Evolutionary conservation across 768 basidiomycete genomes (phyloP).

Genomic region (Boletus tylopilopsis): DNA sequence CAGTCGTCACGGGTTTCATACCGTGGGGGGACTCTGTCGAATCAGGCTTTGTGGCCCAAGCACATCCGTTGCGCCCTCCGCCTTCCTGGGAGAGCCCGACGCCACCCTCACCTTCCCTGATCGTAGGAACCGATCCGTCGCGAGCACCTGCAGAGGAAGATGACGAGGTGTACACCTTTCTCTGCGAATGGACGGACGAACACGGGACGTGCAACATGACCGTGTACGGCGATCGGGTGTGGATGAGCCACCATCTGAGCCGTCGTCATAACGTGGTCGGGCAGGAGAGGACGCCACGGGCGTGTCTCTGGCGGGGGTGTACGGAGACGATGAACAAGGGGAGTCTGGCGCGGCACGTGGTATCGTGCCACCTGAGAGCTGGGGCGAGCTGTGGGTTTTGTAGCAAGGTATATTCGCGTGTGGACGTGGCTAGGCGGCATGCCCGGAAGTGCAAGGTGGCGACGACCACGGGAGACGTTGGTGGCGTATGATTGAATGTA

Average conservation of each 20-base stretch:
- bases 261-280: slow-evolving; percentile 18
- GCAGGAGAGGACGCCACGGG: slow-evolving; percentile 10
- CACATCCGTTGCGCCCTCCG: too few species aligned
- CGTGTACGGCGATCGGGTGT: slow-evolving; percentile 14
- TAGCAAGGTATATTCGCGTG: slow-evolving; percentile 24
- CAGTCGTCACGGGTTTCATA: background rate
- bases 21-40: slow-evolving; percentile 8
- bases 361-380: slow-evolving; percentile 20
- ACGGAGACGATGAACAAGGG: slow-evolving; percentile 26
- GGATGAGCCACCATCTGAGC: slow-evolving; percentile 24
- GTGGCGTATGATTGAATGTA: background rate
- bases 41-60: background rate
- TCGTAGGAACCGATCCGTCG: background rate
- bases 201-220: slow-evolving; percentile 19
- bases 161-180: slow-evolving; percentile 3
- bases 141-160: background rate
- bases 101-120: background rate
- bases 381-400: slow-evolving; percentile 22
- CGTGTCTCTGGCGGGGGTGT: slow-evolving; percentile 24
- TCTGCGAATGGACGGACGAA: slow-evolving; percentile 24
- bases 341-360: slow-evolving; percentile 22
- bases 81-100: too few species aligned
- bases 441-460: slow-evolving; percentile 24
- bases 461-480: too few species aligned
- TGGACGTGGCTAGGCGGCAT: slow-evolving; percentile 26